These are phyloP conservation scores for Metschnikowia baotianmanensis DNA, from an alignment of 805 yeast genomes.

Conservation along the genomic window DNA sequence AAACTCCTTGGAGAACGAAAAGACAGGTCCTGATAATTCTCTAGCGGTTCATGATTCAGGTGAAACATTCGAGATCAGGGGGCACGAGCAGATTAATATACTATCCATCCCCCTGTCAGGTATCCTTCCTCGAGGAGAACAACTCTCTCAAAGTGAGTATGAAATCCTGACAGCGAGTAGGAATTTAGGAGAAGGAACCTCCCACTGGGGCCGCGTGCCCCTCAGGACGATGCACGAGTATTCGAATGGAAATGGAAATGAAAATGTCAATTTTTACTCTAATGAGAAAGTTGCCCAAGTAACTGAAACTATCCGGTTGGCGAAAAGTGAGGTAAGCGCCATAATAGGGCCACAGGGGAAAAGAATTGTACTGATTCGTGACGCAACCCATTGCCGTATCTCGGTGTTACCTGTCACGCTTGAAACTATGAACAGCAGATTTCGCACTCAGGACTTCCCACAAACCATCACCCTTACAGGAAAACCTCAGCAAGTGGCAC, in stretches of 20 bases:
- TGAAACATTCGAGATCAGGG: no score
- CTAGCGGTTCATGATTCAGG: no score
- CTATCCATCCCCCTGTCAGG: no score
- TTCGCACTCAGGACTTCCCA: slow-evolving; percentile 10
- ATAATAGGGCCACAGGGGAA: slow-evolving; percentile 14
- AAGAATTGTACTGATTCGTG: slow-evolving; percentile 10
- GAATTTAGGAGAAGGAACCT: background rate
- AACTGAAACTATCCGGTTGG: slow-evolving; percentile 14
- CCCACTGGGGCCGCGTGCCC: slow-evolving; percentile 4
- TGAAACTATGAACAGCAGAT: slow-evolving; percentile 12
- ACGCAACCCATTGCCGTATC: slow-evolving; percentile 14
- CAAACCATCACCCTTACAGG: slow-evolving; percentile 17
- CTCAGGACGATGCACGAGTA: slow-evolving; percentile 1
- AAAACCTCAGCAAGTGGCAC: slow-evolving; percentile 11
- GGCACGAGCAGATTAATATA: no score
- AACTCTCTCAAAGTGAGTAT: no score
- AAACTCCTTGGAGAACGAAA: no score
- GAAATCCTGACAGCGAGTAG: no score
- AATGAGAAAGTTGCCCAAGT: slow-evolving; percentile 4
- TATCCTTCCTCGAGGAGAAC: no score
- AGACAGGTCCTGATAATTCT: no score
- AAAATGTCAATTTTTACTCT: background rate
- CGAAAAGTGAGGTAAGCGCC: slow-evolving; percentile 15
- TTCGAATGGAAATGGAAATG: slow-evolving; percentile 1
- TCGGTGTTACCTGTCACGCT: slow-evolving; percentile 14